phyloP scores from a whole-genome alignment of 148 eudicot species.

The Camellia granthamiana region DNA sequence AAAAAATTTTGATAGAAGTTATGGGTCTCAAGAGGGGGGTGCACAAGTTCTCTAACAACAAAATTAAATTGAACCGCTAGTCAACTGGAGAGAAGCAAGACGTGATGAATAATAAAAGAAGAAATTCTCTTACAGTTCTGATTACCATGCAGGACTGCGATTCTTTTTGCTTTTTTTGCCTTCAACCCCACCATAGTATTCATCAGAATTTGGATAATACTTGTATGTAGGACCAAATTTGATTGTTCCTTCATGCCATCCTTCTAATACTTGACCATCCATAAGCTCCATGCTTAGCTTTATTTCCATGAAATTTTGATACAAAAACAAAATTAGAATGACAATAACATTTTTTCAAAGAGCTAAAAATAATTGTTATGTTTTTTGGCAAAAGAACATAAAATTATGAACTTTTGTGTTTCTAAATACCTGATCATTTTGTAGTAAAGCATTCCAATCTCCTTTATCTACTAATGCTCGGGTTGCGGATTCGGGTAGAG shows the following conservation, averaged over 20 bases:
- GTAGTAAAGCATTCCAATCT: conserved; percentile 26
- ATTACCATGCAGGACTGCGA: conserved; percentile 53
- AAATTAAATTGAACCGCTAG: no score
- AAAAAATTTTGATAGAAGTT: no score
- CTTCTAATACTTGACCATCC: conserved; percentile 46
- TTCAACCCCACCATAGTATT: conserved; percentile 31
- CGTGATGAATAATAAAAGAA: no score
- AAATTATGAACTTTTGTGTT: no score
- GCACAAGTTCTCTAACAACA: no score
- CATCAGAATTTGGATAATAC: conserved; percentile 40
- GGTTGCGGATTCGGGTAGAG: conserved; percentile 27
- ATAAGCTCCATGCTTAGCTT: conserved; percentile 33
- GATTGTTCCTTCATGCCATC: conserved; percentile 52
- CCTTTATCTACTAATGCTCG: conserved; percentile 21
- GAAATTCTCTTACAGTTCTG: not conserved
- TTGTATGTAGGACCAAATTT: conserved; percentile 59
- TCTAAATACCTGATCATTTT: conserved; percentile 37
- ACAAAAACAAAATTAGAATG: not conserved
- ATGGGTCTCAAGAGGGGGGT: no score
- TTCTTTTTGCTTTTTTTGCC: conserved; percentile 31
- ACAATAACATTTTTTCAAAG: not conserved
- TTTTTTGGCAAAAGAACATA: no score
- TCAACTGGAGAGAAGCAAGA: no score
- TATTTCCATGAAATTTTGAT: conserved; percentile 14
- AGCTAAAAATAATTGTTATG: not conserved